These are phyloP conservation scores for Coemansia furcata DNA, from an alignment of 192 early-diverging fungal species.

Conservation along the genomic window DNA sequence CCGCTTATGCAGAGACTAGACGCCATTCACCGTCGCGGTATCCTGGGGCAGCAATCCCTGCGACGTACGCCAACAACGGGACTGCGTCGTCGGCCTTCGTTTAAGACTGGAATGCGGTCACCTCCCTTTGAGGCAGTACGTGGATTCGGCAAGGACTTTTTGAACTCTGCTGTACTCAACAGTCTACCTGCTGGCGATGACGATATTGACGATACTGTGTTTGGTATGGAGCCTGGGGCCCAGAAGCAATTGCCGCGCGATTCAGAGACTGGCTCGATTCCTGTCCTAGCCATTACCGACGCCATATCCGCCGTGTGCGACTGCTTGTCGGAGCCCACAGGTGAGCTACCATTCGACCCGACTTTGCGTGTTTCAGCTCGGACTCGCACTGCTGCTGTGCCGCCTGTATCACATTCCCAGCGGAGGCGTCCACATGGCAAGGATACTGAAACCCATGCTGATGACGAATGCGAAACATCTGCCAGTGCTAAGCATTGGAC, in stretches of 20 bases:
- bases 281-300: slow-evolving; percentile 9
- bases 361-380: slow-evolving; percentile 29
- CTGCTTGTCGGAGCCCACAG: slow-evolving; percentile 24
- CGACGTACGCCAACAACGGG: background rate
- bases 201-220: background rate
- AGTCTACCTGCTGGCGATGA: slow-evolving; percentile 17
- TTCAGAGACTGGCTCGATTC: slow-evolving; percentile 13
- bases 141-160: slow-evolving; percentile 46
- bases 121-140: slow-evolving; percentile 16
- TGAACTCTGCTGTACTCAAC: slow-evolving; percentile 38
- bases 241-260: slow-evolving; percentile 11
- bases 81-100: background rate
- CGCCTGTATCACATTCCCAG: slow-evolving; percentile 1
- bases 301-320: slow-evolving; percentile 22
- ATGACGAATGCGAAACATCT: background rate
- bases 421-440: background rate
- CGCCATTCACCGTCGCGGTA: background rate
- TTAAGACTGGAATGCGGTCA: background rate
- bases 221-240: background rate
- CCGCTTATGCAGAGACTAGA: slow-evolving; percentile 22
- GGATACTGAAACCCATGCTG: background rate
- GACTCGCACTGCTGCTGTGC: slow-evolving; percentile 20
- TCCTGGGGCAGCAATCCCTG: background rate
- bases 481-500: slow-evolving; percentile 26
- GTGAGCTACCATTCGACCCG: slow-evolving; percentile 41